Evolutionary conservation across 2,329 filamentous ascomycete species (phyloP), one percentile per base, ranked within the genome.

Genomic region (Fusarium sp.): DNA sequence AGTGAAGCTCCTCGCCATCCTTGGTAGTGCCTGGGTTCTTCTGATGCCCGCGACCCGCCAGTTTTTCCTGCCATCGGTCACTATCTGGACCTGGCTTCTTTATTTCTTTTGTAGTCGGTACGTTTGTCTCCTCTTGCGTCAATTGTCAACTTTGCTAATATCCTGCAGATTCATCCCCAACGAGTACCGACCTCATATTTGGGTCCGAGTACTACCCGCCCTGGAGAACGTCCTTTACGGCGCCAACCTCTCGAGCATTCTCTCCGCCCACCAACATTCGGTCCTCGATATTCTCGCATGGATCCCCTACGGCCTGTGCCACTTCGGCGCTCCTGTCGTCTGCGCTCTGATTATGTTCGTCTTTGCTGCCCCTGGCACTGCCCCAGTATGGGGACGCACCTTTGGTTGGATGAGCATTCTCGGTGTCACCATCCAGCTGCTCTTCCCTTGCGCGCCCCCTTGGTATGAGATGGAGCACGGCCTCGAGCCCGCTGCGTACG

Each of bases 381-480:
- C 93, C 2, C 93, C 94, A 12, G 90, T 94, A 20, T 98, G 95
- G 78, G 94, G 93, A 18, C 91, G 91, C 74, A 90, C 91, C 53
- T 97, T 98, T 75, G 95, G 95, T 63, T 98, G 95, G 86, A 92
- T 98, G 89, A 96, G 94, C 82, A 89, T 97, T 70, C 85, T 91
- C 15, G 95, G 94, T 56, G 95, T 98, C 60, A 89, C 91, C 32
- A 95, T 97, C 71, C 95, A 98, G 82, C 86, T 98, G 57, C 81
- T 94, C 68, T 97, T 98, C 82, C 95, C 95, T 2, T 98, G 95
- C 84, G 96, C 95, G 25, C 93, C 95, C 27, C 95, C 95, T 3
- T 98, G 95, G 95, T 98, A 98, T 78, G 95, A 98, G 85, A 97
- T 96, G 80, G 87, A 92, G 76, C 94, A 97, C 79, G 95, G 95